Evolutionary conservation across 2,329 filamentous ascomycete species (phyloP).

Genomic region (Achaetomium macrosporum): DNA sequence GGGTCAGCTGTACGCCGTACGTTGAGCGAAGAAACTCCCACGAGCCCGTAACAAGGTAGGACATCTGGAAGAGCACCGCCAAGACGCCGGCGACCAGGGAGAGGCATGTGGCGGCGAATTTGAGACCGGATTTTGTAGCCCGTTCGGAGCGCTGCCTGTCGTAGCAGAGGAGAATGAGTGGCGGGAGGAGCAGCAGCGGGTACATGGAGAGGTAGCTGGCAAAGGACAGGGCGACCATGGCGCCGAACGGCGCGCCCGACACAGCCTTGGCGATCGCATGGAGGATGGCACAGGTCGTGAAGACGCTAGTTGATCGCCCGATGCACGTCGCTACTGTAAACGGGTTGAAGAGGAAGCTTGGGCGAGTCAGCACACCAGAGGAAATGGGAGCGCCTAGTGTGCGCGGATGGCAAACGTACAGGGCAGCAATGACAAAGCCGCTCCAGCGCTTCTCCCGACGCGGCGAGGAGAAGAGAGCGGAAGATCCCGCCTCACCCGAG

Average conservation of each 20-base stretch:
- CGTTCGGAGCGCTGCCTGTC: conserved; percentile 49
- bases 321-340: conserved; percentile 90
- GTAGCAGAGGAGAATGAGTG: conserved; percentile 73
- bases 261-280: conserved; percentile 78
- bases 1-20: conserved; percentile 85
- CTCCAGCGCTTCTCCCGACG: conserved; percentile 70
- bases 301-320: conserved; percentile 79
- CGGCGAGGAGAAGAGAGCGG: conserved; percentile 70
- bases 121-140: conserved; percentile 31
- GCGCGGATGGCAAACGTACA: conserved; percentile 47
- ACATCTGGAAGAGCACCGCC: conserved; percentile 62
- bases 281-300: conserved; percentile 83
- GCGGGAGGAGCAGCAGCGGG: conserved; percentile 77
- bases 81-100: conserved; percentile 49
- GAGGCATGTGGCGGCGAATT: conserved; percentile 52
- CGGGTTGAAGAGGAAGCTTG: conserved; percentile 86
- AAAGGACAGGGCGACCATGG: conserved; percentile 79
- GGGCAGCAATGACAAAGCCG: conserved; percentile 68
- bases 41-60: conserved; percentile 67
- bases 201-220: conserved; percentile 91
- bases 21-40: conserved; percentile 86
- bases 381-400: not conserved
- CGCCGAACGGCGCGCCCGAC: conserved; percentile 63
- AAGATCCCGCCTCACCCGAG: conserved; percentile 70
- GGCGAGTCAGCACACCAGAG: not conserved